Evolutionary conservation across 1,139 yeast species (phyloP).

Genomic region (Scheffersomyces parashehatae): DNA sequence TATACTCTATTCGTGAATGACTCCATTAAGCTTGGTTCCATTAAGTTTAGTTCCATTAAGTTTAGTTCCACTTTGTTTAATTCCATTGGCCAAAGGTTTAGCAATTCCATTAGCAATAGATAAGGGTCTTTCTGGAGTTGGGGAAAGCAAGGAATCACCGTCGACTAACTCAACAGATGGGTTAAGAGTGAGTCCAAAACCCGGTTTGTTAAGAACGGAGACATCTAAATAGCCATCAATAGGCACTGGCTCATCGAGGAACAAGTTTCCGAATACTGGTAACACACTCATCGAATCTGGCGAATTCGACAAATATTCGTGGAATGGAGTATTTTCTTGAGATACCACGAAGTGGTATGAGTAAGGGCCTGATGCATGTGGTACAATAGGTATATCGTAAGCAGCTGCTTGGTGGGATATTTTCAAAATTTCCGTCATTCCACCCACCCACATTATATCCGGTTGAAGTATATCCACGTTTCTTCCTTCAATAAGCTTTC

Average conservation of each 20-base stretch:
- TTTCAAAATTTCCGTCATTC: conserved; percentile 46
- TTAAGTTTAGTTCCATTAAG: background rate
- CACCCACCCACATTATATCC: conserved; percentile 57
- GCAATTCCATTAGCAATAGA: conserved; percentile 12
- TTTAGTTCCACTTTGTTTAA: background rate
- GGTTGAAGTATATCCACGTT: conserved; percentile 50
- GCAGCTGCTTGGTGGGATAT: conserved; percentile 52
- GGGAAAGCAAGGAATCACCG: conserved; percentile 36
- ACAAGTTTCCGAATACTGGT: conserved; percentile 49
- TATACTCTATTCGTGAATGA: too few species aligned
- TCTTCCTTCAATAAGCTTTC: conserved; percentile 48
- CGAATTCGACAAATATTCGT: conserved; percentile 50
- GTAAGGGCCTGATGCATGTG: conserved; percentile 53
- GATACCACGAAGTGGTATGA: conserved; percentile 51
- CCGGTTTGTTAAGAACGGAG: conserved; percentile 43
- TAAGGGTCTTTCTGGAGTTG: conserved; percentile 40
- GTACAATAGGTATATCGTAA: conserved; percentile 52
- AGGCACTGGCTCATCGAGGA: conserved; percentile 49
- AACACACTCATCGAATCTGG: conserved; percentile 46
- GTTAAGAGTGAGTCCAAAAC: conserved; percentile 47
- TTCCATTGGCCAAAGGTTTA: background rate
- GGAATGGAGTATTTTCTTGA: conserved; percentile 51
- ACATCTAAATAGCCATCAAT: conserved; percentile 40
- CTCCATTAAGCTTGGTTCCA: too few species aligned
- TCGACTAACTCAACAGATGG: conserved; percentile 42